Base-by-base conservation (phyloP, 805 yeast species). In the Saccharomycopsis vini region DNA sequence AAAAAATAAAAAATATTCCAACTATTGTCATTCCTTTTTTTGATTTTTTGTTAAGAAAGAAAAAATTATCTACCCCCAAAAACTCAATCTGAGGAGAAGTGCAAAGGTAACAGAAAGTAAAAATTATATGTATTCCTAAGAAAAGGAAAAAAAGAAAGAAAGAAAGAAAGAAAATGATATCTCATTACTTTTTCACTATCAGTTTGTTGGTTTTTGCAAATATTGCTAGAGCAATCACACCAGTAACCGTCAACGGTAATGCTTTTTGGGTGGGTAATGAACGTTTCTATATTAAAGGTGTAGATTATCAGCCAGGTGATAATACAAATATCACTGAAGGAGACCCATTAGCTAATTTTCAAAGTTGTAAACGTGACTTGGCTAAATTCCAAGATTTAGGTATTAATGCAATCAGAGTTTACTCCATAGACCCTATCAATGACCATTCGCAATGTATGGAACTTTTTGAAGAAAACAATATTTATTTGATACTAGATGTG, bases 261-360 rank as follows among this genome's bases (percentile, higher is more conserved):
- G 86, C 86, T 16, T 77, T 81, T 55, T 79, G 70, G 55, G 63
- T 66, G 20, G 64, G 65, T 16, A 64, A 71, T 41, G 62, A 62
- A 34, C 72, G 95, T 46, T 88, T 87, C 61, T 88, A 79, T 64
- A 82, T 88, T 52, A 72, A 94, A 59, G 97, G 97, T 53, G 85
- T 88, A 16, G 97, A 86, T 61, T 89, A 89, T 63, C 96, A 89
- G 61, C 96, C 96, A 0, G 95, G 95, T 46, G 95, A 95, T 5
- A 79, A 92, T 1, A 82, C 95, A 13, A 73, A 79, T 50, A 66
- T 81, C 47, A 70, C 78, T 3, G 92, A 19, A 9, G 19, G 18
- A n/a, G 60, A 62, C 22, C 68, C 66, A 16, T 63, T 83, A 30
- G 77, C 79, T n/a, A 79, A 78, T 52, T 59, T 66, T 3, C 61